Conservation (phyloP, 169 alveolate species). For the Plasmodium chabaudi region DNA sequence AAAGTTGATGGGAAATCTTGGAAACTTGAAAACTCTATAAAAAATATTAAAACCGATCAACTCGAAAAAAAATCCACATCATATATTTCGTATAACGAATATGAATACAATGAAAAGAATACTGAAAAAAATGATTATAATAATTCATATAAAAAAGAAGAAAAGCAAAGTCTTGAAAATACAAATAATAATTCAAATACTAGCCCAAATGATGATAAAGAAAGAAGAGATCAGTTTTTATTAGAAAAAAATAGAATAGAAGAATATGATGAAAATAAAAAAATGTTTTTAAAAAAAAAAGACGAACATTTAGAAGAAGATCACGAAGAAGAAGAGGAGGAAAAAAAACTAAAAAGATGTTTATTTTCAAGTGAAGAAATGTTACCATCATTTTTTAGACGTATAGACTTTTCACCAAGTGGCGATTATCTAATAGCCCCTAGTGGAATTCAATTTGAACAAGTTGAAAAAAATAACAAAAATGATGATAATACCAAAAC, state of each 20-base stretch:
- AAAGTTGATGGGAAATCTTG: slow-evolving; percentile 82
- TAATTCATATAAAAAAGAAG: slow-evolving; percentile 19
- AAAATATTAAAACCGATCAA: slow-evolving; percentile 67
- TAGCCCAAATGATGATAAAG: slow-evolving; percentile 12
- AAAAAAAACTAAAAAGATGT: slow-evolving; percentile 76
- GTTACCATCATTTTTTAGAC: slow-evolving; percentile 89
- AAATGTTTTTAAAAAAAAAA: slow-evolving; percentile 5
- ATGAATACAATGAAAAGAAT: slow-evolving; percentile 36
- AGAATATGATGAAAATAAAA: slow-evolving; percentile 37
- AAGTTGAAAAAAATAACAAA: slow-evolving; percentile 58
- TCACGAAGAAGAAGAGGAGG: slow-evolving; percentile 68
- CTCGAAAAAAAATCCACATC: slow-evolving; percentile 51
- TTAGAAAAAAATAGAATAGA: slow-evolving; percentile 8
- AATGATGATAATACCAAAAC: slow-evolving; percentile 55
- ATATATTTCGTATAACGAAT: slow-evolving; percentile 36
- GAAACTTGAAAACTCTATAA: slow-evolving; percentile 80
- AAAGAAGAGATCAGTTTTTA: not conserved
- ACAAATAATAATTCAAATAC: not conserved
- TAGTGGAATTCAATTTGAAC: slow-evolving; percentile 87
- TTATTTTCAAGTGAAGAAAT: slow-evolving; percentile 89
- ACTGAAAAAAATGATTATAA: slow-evolving; percentile 14
- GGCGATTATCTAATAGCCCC: slow-evolving; percentile 91
- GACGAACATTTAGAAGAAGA: slow-evolving; percentile 46
- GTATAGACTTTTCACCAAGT: slow-evolving; percentile 93
- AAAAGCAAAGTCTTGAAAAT: not conserved